These are phyloP conservation scores for Pichia norvegensis DNA, from an alignment of 1,139 yeast species.

Conservation along the genomic window DNA sequence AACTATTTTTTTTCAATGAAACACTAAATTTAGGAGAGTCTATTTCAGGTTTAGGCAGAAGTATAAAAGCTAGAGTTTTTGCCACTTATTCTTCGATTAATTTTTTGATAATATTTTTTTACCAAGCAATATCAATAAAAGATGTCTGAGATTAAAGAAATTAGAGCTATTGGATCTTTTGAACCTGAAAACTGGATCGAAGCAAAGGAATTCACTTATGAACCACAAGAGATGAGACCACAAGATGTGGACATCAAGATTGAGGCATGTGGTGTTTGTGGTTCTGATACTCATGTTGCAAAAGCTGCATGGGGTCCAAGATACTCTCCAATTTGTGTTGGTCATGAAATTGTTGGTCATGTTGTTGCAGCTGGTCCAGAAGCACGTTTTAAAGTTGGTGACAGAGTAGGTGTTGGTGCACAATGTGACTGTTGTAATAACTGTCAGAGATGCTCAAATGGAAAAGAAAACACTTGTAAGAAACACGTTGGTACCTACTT, in stretches of 20 bases:
- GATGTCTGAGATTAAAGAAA: slow-evolving; percentile 14
- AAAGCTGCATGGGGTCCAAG: slow-evolving; percentile 33
- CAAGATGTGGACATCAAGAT: slow-evolving; percentile 44
- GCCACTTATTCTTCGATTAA: too few relatives aligned
- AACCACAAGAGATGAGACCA: slow-evolving; percentile 38
- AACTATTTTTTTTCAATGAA: too few relatives aligned
- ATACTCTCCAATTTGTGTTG: slow-evolving; percentile 30
- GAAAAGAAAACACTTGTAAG: slow-evolving; percentile 41
- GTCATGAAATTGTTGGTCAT: slow-evolving; percentile 41
- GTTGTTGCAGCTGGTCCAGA: slow-evolving; percentile 36
- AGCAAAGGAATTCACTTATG: slow-evolving; percentile 35
- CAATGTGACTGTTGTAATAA: slow-evolving; percentile 37
- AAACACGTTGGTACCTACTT: slow-evolving; percentile 37
- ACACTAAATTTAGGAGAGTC: too few relatives aligned
- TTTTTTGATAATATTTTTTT: too few relatives aligned
- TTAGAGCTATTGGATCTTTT: slow-evolving; percentile 37
- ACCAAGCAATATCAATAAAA: too few relatives aligned
- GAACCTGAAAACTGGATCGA: slow-evolving; percentile 36
- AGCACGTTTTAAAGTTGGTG: slow-evolving; percentile 41
- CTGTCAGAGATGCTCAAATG: slow-evolving; percentile 40
- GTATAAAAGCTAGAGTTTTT: too few relatives aligned
- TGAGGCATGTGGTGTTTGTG: slow-evolving; percentile 55
- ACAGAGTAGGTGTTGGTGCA: slow-evolving; percentile 60
- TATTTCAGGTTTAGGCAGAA: too few relatives aligned
- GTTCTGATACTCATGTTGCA: slow-evolving; percentile 40